phyloP scores from a whole-genome alignment of 208 protist species.

The Leishmania turanica region DNA sequence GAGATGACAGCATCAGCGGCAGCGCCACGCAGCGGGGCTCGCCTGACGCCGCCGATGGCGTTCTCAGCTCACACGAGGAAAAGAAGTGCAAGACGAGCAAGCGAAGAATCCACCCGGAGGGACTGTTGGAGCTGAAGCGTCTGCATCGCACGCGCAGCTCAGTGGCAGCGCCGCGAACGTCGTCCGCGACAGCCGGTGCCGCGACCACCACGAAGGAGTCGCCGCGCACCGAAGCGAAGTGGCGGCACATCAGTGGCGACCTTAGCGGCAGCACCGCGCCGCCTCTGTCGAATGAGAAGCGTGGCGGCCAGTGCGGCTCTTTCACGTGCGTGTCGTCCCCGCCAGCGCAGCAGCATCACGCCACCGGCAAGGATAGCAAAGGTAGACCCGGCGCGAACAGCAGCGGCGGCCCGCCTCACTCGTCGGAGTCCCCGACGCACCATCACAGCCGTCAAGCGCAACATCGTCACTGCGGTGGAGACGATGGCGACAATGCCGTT shows the following conservation, averaged over 20 bases:
- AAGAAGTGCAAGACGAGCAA: background rate
- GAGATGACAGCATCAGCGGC: background rate
- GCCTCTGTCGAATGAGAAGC: background rate
- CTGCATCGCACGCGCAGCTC: background rate
- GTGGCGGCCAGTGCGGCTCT: constrained; percentile 13
- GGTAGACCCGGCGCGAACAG: background rate
- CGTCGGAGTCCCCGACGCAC: background rate
- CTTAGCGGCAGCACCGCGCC: background rate
- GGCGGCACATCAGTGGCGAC: background rate
- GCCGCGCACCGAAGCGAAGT: background rate
- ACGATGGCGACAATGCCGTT: background rate
- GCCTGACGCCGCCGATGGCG: background rate
- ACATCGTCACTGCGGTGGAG: background rate
- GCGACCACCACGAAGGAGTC: constrained; percentile 11
- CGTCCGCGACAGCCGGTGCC: background rate
- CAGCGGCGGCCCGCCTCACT: background rate
- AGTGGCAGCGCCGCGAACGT: background rate
- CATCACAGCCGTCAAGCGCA: background rate
- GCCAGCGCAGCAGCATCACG: background rate
- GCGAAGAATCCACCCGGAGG: background rate
- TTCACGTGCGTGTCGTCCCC: constrained; percentile 1
- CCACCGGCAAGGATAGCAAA: background rate
- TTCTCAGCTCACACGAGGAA: constrained; percentile 1
- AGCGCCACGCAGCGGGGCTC: background rate
- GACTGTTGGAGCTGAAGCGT: background rate